Conservation (phyloP, 805 yeast genomes). For the Candida patagonica region DNA sequence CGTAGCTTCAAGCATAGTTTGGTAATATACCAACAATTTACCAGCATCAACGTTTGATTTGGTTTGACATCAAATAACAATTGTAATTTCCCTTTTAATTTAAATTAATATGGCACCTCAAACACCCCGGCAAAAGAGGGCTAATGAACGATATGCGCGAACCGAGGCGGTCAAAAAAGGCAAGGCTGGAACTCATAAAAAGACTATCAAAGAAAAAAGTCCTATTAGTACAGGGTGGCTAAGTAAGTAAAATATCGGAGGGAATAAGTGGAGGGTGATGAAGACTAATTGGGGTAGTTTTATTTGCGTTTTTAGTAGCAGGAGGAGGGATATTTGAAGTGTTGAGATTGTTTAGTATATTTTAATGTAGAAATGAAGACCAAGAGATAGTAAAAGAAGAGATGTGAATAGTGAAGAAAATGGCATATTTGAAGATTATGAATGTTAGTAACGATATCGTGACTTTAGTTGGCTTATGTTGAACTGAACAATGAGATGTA, state of each 20-base stretch:
- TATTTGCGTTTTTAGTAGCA: slow-evolving; percentile 55
- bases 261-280: too few species aligned
- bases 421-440: too few species aligned
- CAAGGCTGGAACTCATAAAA: slow-evolving; percentile 40
- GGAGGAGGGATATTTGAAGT: slow-evolving; percentile 80
- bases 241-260: too few species aligned
- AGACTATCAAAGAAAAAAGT: slow-evolving; percentile 28
- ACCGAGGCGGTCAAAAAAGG: slow-evolving; percentile 67
- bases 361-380: slow-evolving; percentile 25
- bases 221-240: slow-evolving; percentile 64
- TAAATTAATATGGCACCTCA: slow-evolving; percentile 31
- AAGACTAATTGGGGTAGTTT: slow-evolving; percentile 22
- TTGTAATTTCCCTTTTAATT: not conserved
- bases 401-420: too few species aligned
- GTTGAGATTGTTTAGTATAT: slow-evolving; percentile 32
- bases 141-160: slow-evolving; percentile 77
- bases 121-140: slow-evolving; percentile 79
- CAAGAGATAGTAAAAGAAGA: too few species aligned
- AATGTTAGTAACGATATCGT: too few species aligned
- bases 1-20: too few species aligned
- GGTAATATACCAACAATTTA: too few species aligned
- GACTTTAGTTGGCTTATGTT: too few species aligned
- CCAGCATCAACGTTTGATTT: too few species aligned
- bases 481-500: too few species aligned
- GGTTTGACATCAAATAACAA: too few species aligned